Base-by-base conservation (phyloP, 257 asterid species). In the Striga asiatica region DNA sequence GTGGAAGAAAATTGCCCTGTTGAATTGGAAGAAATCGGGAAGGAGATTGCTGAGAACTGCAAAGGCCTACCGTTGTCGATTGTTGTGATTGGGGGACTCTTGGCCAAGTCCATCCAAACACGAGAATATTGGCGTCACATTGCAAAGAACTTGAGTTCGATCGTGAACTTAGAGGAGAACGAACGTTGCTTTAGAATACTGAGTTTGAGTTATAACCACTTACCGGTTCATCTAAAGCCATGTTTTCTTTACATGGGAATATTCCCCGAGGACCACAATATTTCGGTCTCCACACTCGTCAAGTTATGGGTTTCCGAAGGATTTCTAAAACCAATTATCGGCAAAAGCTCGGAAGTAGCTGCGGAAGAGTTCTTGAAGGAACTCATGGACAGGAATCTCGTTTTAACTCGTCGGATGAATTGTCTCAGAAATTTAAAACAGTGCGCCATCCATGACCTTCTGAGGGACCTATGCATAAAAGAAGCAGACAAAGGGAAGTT, bases 251-350 rank as follows among this genome's bases (percentile, higher is more conserved):
- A n/a, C n/a, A n/a, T n/a, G n/a, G 50, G 38, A 27, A 23, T 23
- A 5, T 39, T 41, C 17, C 55, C 28, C 0, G 54, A 58, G 29
- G 51, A 29, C 13, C 16, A 41, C 3, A 37, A 18, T 7, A 14
- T 58, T 7, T 28, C 13, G 2, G 54, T 45, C 6, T 29, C 47
- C 11, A 14, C 1, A 2, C 31, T 58, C 24, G 21, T 29, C 45
- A 58, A 28, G 13, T 47, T 59, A 3, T 59, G 56, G 56, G 56
- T 59, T 23, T 32, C 35, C 0, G 65, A 46, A 8, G 56, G 65
- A 7, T 46, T 59, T 16, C 19, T 59, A 29, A 59, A 31, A n/a
- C 34, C 65, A 20, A 12, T 27, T 31, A 11, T 2, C 28, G 31
- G 3, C 8, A 14, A 11, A 31, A 27, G 18, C 8, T 20, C 31